Conservation (phyloP, 495 filamentous ascomycete genomes). For the Niebla homalea region DNA sequence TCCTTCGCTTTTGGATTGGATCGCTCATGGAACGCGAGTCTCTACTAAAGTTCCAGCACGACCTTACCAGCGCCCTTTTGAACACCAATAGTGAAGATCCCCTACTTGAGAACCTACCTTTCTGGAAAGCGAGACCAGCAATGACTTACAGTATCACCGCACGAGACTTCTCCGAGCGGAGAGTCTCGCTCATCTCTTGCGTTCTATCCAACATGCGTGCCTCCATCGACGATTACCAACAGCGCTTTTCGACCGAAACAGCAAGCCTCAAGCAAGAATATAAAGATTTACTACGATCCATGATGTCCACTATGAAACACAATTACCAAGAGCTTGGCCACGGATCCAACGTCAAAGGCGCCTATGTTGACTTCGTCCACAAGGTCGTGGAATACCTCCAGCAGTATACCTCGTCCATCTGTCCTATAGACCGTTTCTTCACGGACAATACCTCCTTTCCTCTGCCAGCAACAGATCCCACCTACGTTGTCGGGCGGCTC, state of each 20-base stretch:
- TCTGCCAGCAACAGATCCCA: conserved; percentile 49
- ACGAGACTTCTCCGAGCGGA: conserved; percentile 42
- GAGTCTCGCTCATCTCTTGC: conserved; percentile 46
- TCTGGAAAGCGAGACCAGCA: conserved; percentile 29
- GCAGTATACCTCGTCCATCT: conserved; percentile 51
- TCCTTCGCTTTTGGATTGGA: conserved; percentile 44
- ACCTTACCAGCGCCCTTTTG: conserved; percentile 42
- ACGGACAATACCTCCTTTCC: conserved; percentile 53
- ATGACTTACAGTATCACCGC: conserved; percentile 36
- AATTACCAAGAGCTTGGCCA: conserved; percentile 50
- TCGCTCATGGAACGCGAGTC: conserved; percentile 53
- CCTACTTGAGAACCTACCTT: conserved; percentile 49
- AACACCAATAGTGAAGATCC: conserved; percentile 34
- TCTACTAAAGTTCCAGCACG: conserved; percentile 53
- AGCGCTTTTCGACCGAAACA: conserved; percentile 18
- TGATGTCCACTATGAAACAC: conserved; percentile 57
- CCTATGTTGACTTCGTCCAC: conserved; percentile 57
- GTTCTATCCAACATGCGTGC: conserved; percentile 54
- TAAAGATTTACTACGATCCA: conserved; percentile 34
- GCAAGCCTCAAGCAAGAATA: conserved; percentile 38
- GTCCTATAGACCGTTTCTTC: conserved; percentile 52
- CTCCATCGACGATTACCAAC: conserved; percentile 29
- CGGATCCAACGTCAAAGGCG: conserved; percentile 28
- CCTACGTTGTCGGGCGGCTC: conserved; percentile 54
- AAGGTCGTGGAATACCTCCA: conserved; percentile 48